Conservation (phyloP, 495 filamentous ascomycete species). For the Aspergillus incahuasiensis region DNA sequence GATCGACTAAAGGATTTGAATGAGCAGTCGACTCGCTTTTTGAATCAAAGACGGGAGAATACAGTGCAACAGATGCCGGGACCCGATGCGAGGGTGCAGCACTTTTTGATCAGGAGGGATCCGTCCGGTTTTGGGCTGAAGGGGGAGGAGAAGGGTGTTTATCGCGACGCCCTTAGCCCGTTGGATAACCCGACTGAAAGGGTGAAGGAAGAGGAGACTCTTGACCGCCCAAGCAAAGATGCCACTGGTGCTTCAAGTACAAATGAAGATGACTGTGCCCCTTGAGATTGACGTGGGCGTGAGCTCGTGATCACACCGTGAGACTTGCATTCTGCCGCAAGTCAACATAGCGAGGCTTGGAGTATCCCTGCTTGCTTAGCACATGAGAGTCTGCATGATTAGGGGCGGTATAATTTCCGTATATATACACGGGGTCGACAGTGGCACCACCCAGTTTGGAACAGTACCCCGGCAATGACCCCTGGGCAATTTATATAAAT, state of each 20-base stretch:
- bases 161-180: slow-evolving; percentile 30
- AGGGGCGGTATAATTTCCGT: not conserved
- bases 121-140: slow-evolving; percentile 44
- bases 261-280: not conserved
- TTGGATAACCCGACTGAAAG: slow-evolving; percentile 1
- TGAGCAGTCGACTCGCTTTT: slow-evolving; percentile 54
- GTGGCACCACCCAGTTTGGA: not conserved
- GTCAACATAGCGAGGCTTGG: not conserved
- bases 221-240: not conserved
- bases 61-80: slow-evolving; percentile 42
- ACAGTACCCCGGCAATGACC: not conserved
- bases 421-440: not conserved
- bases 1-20: slow-evolving; percentile 60
- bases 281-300: not conserved
- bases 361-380: not conserved
- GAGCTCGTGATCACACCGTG: not conserved
- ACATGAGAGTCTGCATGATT: not conserved
- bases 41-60: slow-evolving; percentile 52
- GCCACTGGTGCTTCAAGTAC: not conserved
- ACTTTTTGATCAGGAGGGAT: slow-evolving; percentile 68
- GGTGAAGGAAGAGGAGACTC: not conserved
- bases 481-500: not conserved
- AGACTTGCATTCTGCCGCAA: not conserved
- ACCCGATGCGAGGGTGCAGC: slow-evolving; percentile 60
- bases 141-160: slow-evolving; percentile 36